Evolutionary conservation across 1,139 yeast species (phyloP).

Genomic region (Blastobotrys persicus): DNA sequence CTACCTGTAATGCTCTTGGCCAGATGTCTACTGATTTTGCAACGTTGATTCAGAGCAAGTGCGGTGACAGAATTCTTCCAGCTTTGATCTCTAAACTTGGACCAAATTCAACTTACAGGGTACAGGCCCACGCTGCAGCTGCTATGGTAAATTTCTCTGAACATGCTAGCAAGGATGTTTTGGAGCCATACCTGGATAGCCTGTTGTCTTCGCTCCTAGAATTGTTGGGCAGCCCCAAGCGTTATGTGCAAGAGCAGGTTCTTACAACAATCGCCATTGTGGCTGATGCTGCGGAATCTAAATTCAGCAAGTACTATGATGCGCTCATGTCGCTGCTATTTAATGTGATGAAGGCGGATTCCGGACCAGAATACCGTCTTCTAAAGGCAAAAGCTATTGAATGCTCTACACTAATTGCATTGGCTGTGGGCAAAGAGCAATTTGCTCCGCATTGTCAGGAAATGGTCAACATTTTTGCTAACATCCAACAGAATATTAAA

Average conservation of each 20-base stretch:
- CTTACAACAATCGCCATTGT: slow-evolving; percentile 94
- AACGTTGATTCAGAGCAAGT: slow-evolving; percentile 75
- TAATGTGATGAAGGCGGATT: slow-evolving; percentile 73
- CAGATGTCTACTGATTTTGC: slow-evolving; percentile 98
- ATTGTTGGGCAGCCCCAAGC: slow-evolving; percentile 77
- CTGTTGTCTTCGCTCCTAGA: slow-evolving; percentile 70
- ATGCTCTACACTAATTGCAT: slow-evolving; percentile 89
- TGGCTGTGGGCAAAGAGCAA: slow-evolving; percentile 94
- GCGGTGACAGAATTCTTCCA: slow-evolving; percentile 78
- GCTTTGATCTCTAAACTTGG: slow-evolving; percentile 81
- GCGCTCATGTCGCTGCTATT: slow-evolving; percentile 89
- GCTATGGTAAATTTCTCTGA: slow-evolving; percentile 95
- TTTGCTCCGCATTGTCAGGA: slow-evolving; percentile 75
- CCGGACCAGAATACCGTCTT: slow-evolving; percentile 74
- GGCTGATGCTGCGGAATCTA: slow-evolving; percentile 95
- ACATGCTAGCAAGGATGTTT: slow-evolving; percentile 78
- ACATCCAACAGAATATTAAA: slow-evolving; percentile 52
- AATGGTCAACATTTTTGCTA: slow-evolving; percentile 68
- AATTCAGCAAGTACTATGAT: slow-evolving; percentile 87
- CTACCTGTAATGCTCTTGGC: slow-evolving; percentile 94
- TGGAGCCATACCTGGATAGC: slow-evolving; percentile 88
- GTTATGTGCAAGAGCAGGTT: slow-evolving; percentile 96
- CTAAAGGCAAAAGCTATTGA: slow-evolving; percentile 93
- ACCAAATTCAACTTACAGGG: slow-evolving; percentile 73
- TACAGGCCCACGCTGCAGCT: slow-evolving; percentile 98